These are phyloP conservation scores for Didymella pomorum DNA, from an alignment of 2,329 filamentous ascomycete genomes.

Conservation along the genomic window DNA sequence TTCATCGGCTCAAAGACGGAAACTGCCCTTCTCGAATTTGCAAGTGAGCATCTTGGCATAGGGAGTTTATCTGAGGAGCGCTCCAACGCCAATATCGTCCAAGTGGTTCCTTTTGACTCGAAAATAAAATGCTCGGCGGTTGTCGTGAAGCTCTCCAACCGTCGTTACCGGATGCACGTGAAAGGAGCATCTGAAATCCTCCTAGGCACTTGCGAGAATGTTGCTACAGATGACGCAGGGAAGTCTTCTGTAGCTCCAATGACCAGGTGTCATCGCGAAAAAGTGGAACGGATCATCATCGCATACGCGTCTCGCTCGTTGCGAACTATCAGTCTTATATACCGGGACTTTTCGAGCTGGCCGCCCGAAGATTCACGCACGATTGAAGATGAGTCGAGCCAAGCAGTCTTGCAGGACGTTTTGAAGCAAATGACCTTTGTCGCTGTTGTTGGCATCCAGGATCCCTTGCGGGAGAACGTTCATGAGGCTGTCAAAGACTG, in stretches of 20 bases:
- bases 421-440: constrained; percentile 78
- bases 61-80: constrained; percentile 67
- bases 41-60: constrained; percentile 71
- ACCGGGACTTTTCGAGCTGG: constrained; percentile 84
- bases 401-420: constrained; percentile 72
- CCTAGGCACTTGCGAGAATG: constrained; percentile 57
- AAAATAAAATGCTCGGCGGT: constrained; percentile 75
- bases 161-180: constrained; percentile 64
- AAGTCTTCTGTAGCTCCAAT: constrained; percentile 63
- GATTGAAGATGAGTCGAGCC: constrained; percentile 67
- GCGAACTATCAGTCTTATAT: constrained; percentile 83
- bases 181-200: constrained; percentile 63
- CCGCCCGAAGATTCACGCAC: constrained; percentile 70
- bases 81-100: constrained; percentile 66
- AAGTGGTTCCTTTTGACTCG: constrained; percentile 69
- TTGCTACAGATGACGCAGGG: constrained; percentile 67
- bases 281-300: constrained; percentile 73
- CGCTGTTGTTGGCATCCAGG: constrained; percentile 80
- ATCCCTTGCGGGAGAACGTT: constrained; percentile 79
- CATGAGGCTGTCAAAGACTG: constrained; percentile 75
- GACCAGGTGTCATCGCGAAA: constrained; percentile 64
- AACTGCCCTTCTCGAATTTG: constrained; percentile 75
- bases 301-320: constrained; percentile 81
- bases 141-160: constrained; percentile 64
- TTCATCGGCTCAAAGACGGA: constrained; percentile 83